Evolutionary conservation across 2,329 filamentous ascomycete genomes (phyloP).

Genomic region (Samsoniella hepiali): DNA sequence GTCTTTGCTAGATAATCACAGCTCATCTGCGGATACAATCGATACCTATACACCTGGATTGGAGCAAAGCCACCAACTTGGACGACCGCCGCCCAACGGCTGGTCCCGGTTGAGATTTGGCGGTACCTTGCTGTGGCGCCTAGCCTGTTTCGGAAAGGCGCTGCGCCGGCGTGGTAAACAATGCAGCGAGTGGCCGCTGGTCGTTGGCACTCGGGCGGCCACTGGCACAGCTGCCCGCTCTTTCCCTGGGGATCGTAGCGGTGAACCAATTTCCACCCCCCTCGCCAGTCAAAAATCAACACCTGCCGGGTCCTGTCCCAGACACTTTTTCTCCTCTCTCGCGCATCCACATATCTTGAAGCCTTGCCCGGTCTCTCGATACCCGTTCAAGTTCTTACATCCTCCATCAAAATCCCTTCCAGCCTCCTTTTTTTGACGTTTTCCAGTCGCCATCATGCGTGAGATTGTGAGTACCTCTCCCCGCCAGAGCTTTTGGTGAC

Average conservation of each 20-base stretch:
- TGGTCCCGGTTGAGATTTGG: conserved; percentile 15
- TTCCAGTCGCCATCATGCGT: conserved; percentile 54
- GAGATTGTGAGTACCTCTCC: conserved; percentile 58
- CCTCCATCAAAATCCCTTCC: conserved; percentile 22
- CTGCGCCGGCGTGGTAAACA: conserved; percentile 33
- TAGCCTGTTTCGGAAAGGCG: conserved; percentile 31
- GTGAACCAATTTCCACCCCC: conserved; percentile 28
- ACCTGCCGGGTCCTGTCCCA: conserved; percentile 21
- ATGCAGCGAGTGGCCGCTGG: conserved; percentile 27
- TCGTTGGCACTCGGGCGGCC: background rate
- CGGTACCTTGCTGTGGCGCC: conserved; percentile 22
- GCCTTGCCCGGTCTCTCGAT: conserved; percentile 31
- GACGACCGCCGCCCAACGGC: background rate
- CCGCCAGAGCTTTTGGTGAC: conserved; percentile 16
- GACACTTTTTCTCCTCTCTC: conserved; percentile 24
- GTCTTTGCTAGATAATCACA: too few relatives aligned
- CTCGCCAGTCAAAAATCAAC: conserved; percentile 28
- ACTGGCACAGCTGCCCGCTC: conserved; percentile 17
- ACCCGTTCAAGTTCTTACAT: conserved; percentile 34
- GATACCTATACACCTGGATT: background rate
- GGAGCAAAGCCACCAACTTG: background rate
- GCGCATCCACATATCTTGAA: conserved; percentile 26
- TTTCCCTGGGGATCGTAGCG: conserved; percentile 27
- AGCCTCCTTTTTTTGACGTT: conserved; percentile 23
- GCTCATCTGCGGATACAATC: too few relatives aligned